Conservation (phyloP, 192 early-diverging fungal genomes). For the Gryganskiella cystojenkinii region DNA sequence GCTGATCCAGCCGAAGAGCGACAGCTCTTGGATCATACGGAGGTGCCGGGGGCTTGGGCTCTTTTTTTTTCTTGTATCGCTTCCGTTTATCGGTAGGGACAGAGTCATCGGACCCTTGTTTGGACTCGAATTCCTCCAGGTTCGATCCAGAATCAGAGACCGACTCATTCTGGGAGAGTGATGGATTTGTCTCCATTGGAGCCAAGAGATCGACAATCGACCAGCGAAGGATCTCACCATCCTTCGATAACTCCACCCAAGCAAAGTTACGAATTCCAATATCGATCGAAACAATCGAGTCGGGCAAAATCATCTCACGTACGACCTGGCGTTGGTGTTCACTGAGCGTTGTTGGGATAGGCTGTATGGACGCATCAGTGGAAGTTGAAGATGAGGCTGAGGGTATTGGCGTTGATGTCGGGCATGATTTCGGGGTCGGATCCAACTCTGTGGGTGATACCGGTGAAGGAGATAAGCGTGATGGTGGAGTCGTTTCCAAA, state of each 20-base stretch:
- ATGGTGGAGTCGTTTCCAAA: not conserved
- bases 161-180: too few species aligned
- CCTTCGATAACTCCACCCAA: constrained; percentile 52
- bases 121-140: too few species aligned
- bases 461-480: not conserved
- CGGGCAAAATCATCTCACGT: constrained; percentile 14
- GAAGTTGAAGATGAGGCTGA: not conserved
- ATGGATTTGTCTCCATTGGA: not conserved
- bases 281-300: constrained; percentile 59
- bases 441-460: too few species aligned
- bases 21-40: constrained; percentile 14
- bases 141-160: too few species aligned
- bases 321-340: not conserved
- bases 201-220: constrained; percentile 47
- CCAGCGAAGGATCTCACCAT: constrained; percentile 54
- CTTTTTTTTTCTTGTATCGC: constrained; percentile 1
- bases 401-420: not conserved
- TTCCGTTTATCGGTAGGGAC: constrained; percentile 2
- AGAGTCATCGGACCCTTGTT: too few species aligned
- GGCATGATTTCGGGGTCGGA: not conserved
- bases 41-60: constrained; percentile 5
- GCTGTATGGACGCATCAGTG: not conserved
- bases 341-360: not conserved
- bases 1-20: constrained; percentile 13
- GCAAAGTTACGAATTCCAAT: constrained; percentile 64